These are phyloP conservation scores for Comarum palustre DNA, from an alignment of 306 rosid genomes.

Conservation along the genomic window DNA sequence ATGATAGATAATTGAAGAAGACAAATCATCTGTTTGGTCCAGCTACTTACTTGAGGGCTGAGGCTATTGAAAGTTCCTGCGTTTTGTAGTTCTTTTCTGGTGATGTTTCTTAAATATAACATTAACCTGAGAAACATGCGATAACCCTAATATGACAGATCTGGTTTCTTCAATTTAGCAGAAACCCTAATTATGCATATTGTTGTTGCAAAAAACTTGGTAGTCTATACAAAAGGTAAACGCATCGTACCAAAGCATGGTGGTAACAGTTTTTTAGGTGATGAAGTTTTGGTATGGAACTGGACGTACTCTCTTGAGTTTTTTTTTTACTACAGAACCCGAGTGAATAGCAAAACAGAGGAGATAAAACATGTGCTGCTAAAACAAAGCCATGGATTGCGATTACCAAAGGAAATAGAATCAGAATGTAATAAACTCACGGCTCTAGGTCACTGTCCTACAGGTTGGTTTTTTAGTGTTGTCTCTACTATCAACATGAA, in stretches of 20 bases:
- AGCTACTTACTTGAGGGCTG: not conserved
- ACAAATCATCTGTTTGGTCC: constrained; percentile 8
- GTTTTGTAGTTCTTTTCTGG: not conserved
- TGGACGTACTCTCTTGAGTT: not conserved
- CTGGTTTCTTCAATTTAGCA: not conserved
- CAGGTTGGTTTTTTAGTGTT: constrained; percentile 14
- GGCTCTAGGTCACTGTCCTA: constrained; percentile 1
- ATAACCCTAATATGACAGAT: not conserved
- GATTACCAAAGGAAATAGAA: not conserved
- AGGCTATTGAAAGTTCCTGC: not conserved
- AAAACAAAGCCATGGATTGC: not conserved
- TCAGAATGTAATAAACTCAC: constrained; percentile 8
- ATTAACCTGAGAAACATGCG: not conserved
- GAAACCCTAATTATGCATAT: not conserved
- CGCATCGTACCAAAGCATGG: not conserved
- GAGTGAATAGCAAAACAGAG: not conserved
- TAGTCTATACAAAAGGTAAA: not conserved
- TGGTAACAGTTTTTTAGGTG: not conserved
- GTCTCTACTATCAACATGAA: not conserved
- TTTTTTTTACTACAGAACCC: not conserved
- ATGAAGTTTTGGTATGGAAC: not conserved
- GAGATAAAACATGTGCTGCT: not conserved
- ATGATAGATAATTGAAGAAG: not conserved
- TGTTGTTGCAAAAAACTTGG: not conserved
- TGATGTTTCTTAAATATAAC: not conserved